Conservation (phyloP, 768 basidiomycete genomes). For the Coprinopsis sp. region DNA sequence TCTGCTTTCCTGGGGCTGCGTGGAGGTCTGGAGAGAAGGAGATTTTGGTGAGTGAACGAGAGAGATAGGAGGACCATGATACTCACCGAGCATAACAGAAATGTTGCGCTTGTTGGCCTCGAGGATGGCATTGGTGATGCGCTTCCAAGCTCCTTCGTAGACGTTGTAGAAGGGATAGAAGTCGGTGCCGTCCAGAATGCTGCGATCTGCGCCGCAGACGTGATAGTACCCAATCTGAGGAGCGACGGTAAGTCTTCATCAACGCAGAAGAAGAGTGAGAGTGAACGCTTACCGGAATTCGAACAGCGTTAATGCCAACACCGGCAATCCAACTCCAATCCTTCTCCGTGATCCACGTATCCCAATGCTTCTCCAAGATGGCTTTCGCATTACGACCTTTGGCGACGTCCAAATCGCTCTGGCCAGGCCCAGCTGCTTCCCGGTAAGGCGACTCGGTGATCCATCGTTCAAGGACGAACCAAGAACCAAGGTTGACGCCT, state of each 20-base stretch:
- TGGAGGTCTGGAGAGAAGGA: constrained; percentile 50
- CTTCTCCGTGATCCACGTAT: constrained; percentile 58
- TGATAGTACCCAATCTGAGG: constrained; percentile 67
- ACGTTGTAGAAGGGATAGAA: constrained; percentile 48
- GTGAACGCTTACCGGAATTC: constrained; percentile 49
- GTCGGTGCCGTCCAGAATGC: constrained; percentile 60
- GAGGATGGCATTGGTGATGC: constrained; percentile 56
- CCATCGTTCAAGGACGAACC: constrained; percentile 81
- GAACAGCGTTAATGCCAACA: constrained; percentile 56
- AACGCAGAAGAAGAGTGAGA: constrained; percentile 17
- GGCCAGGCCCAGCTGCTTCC: constrained; percentile 45
- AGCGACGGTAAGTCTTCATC: background rate
- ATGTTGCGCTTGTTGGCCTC: constrained; percentile 53
- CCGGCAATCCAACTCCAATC: constrained; percentile 62
- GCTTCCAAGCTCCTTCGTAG: constrained; percentile 63
- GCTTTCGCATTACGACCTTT: constrained; percentile 43
- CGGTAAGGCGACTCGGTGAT: constrained; percentile 58
- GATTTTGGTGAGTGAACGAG: background rate
- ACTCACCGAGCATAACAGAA: constrained; percentile 69
- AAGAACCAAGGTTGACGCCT: constrained; percentile 79
- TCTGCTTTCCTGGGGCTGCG: constrained; percentile 73
- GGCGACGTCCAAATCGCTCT: constrained; percentile 71
- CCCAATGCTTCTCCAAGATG: constrained; percentile 67
- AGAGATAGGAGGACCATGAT: background rate
- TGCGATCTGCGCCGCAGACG: constrained; percentile 52